Percentiles rank a stretch among this genome's conserved stretches.
These are phyloP conservation scores for Stemphylium lycopersici DNA, from an alignment of 2,329 filamentous ascomycete genomes.

Conservation along the genomic window DNA sequence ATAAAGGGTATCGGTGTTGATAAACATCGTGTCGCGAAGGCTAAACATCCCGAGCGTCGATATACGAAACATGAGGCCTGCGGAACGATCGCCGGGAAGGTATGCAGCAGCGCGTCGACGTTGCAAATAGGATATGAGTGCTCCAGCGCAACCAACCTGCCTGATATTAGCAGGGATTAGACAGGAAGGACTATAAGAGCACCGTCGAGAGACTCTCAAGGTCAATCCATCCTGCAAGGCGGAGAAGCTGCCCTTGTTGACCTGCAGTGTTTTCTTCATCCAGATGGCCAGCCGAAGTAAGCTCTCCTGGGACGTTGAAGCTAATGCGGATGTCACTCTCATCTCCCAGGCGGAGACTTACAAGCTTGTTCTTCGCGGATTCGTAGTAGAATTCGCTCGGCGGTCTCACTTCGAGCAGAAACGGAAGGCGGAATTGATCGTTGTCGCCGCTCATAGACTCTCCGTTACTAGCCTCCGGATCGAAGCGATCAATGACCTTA, in stretches of 20 bases:
- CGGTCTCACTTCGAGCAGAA: conserved; percentile 70
- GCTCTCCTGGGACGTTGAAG: conserved; percentile 68
- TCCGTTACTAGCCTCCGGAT: conserved; percentile 49
- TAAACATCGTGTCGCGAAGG: conserved; percentile 70
- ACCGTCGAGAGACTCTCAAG: conserved; percentile 75
- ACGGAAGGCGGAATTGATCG: conserved; percentile 61
- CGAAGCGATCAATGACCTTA: conserved; percentile 52
- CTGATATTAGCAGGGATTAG: conserved; percentile 7
- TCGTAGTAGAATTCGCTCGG: conserved; percentile 75
- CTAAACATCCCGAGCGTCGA: conserved; percentile 75
- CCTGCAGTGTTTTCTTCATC: conserved; percentile 58
- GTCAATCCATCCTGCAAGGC: conserved; percentile 73
- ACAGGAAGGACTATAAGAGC: conserved; percentile 3
- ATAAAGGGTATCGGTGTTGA: conserved; percentile 78
- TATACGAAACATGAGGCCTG: conserved; percentile 64
- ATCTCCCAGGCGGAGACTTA: conserved; percentile 62
- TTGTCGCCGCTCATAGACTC: conserved; percentile 41
- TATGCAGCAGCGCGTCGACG: conserved; percentile 69
- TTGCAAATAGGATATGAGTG: conserved; percentile 78
- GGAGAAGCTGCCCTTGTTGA: conserved; percentile 68
- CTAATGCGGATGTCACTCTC: conserved; percentile 56
- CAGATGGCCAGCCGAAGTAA: conserved; percentile 43
- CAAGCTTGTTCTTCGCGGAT: conserved; percentile 69
- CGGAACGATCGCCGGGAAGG: conserved; percentile 64
- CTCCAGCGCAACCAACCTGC: conserved; percentile 84